A percentile compares a stretch with the other conserved stretches of the same genome.
Conservation (phyloP, 176 grass and related monocot species). For the Avena insularis region DNA sequence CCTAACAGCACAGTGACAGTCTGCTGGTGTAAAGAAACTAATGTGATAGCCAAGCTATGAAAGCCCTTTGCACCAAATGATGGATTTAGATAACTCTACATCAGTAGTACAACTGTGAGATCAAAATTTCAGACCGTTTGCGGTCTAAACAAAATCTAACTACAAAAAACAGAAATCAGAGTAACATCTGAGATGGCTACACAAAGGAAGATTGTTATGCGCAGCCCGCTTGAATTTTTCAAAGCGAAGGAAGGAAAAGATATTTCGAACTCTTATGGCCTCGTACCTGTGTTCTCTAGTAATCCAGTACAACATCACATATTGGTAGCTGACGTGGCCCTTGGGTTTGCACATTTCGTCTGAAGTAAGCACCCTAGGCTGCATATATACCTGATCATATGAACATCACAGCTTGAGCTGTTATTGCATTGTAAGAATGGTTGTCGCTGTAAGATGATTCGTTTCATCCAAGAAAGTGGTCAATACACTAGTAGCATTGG, state of each 20-base stretch:
- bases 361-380: neutral
- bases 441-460: neutral
- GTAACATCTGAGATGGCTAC: neutral
- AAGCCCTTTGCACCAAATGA: neutral
- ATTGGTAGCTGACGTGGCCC: too few species aligned
- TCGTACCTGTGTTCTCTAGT: neutral
- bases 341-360: neutral
- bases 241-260: neutral
- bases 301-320: neutral
- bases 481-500: neutral
- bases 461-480: neutral
- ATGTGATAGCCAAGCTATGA: neutral
- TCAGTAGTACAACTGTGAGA: neutral
- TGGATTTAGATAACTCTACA: neutral
- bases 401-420: neutral
- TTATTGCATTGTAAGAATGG: neutral
- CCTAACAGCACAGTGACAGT: neutral
- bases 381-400: constrained; percentile 4
- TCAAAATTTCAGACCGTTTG: neutral
- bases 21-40: too few species aligned
- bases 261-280: neutral
- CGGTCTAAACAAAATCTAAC: neutral
- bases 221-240: neutral
- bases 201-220: neutral
- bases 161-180: neutral